Percentiles rank a stretch among this genome's conserved stretches.
Evolutionary conservation across 2,329 filamentous ascomycete species (phyloP).

Genomic region (Nothomitra cinnamomea): DNA sequence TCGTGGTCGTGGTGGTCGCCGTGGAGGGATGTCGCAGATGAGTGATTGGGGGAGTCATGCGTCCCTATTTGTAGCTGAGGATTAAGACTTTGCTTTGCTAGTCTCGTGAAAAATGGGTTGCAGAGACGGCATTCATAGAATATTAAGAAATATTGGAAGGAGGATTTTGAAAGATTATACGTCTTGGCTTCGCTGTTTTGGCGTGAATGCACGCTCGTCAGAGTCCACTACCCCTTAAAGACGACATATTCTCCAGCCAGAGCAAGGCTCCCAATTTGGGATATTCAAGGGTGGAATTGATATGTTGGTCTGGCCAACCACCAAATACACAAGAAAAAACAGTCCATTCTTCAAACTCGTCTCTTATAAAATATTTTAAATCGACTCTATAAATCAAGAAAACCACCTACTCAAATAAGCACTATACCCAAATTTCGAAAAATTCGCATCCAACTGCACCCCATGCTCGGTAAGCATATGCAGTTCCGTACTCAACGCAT

Average conservation of each 20-base stretch:
- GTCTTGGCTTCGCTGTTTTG: too few species aligned
- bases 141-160: too few species aligned
- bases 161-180: too few species aligned
- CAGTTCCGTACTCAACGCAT: constrained; percentile 34
- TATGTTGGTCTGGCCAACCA: too few species aligned
- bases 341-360: too few species aligned
- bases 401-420: constrained; percentile 35
- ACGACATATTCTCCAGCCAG: too few species aligned
- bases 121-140: too few species aligned
- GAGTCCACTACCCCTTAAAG: too few species aligned
- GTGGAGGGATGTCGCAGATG: constrained; percentile 14
- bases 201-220: too few species aligned
- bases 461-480: constrained; percentile 36
- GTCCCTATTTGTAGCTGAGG: constrained; percentile 9
- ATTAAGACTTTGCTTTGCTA: background rate
- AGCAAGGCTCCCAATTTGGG: too few species aligned
- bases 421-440: constrained; percentile 45
- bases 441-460: constrained; percentile 40
- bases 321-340: too few species aligned
- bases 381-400: background rate
- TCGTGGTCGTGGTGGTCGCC: constrained; percentile 15
- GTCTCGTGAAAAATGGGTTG: background rate
- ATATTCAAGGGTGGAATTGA: too few species aligned
- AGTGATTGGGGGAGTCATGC: constrained; percentile 14
- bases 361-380: background rate